phyloP scores from a whole-genome alignment of 306 rosid genomes.

The Sechiopsis laciniata region DNA sequence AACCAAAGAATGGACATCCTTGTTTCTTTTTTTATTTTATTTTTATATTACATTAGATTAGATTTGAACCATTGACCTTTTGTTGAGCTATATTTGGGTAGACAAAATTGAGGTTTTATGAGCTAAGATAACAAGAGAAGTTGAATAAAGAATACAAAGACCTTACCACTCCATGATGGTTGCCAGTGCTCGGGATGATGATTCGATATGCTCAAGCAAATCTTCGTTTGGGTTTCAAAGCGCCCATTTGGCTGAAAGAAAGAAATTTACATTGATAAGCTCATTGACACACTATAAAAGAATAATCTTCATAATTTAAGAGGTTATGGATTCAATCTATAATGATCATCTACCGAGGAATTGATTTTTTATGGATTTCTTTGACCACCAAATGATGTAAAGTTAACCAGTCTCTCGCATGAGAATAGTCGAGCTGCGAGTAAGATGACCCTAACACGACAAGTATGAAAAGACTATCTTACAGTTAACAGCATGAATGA shows the following conservation, averaged over 20 bases:
- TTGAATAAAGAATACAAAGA: not conserved
- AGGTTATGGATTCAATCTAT: too few species aligned
- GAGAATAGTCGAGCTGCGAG: too few species aligned
- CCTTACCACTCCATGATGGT: conserved; percentile 93
- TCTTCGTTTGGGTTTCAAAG: conserved; percentile 88
- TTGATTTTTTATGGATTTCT: too few species aligned
- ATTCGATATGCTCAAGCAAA: conserved; percentile 95
- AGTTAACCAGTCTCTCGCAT: too few species aligned
- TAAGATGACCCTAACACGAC: too few species aligned
- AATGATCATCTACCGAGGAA: too few species aligned
- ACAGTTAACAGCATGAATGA: conserved; percentile 83
- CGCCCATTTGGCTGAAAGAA: conserved; percentile 84
- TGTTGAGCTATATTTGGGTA: not conserved
- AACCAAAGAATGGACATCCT: not conserved
- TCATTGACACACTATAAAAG: not conserved
- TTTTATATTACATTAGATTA: too few species aligned
- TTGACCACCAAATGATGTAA: too few species aligned
- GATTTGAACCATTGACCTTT: too few species aligned
- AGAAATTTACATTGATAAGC: conserved; percentile 24
- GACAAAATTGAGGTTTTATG: too few species aligned
- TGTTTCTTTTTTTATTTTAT: too few species aligned
- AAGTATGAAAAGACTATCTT: conserved; percentile 14
- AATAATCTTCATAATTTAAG: too few species aligned
- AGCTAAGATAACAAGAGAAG: not conserved
- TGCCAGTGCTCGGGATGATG: conserved; percentile 99